Evolutionary conservation across 768 basidiomycete species (phyloP), one percentile per base, ranked within the genome.

Genomic region (Peribolospora kevripleyi): DNA sequence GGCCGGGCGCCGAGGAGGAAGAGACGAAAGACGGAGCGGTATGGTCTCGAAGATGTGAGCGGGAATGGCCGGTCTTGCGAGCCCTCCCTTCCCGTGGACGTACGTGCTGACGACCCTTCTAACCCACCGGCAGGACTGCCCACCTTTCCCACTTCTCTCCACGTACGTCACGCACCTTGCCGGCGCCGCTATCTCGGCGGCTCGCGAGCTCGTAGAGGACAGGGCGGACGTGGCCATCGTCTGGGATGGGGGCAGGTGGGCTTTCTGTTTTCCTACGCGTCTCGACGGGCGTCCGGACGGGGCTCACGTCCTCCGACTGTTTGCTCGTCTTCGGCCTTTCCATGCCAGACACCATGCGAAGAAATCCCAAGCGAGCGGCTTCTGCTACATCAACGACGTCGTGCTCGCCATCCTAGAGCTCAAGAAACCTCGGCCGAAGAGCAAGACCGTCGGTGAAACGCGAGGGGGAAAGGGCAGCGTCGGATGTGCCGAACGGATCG

Each of bases 311-410:
- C 40, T 7, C 46, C 47, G 46, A 47, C 25, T 42, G 54, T 42
- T 36, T 41, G 41, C 25, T 43, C 9, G 41, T 51, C 38, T 46
- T 5, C 7, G 40, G 10, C 6, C 5, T 4, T 2, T 46, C 7
- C 37, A 6, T 25, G 25, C 25, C 9, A 79, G 87, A 62, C 90
- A 91, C 61, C 90, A 93, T 61, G 83, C 84, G 0, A 75, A 78
- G 52, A 81, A 84, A 64, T 73, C 76, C 0, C 72, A 70, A 47
- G 87, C 87, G 0, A 77, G 82, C 3, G 90, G 90, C 0, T 97
- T 84, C 68, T 97, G 90, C 70, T 97, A 93, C 64, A 82, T 95
- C 25, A 82, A 85, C 2, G 90, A 95, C 64, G 79, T 81, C 54
- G 75, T 87, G 7, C 74, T 95, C 1, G 81, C 81, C 0, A 78